Evolutionary conservation across 75 land plant genomes (phyloP).

Genomic region (Selaginella moellendorffii): DNA sequence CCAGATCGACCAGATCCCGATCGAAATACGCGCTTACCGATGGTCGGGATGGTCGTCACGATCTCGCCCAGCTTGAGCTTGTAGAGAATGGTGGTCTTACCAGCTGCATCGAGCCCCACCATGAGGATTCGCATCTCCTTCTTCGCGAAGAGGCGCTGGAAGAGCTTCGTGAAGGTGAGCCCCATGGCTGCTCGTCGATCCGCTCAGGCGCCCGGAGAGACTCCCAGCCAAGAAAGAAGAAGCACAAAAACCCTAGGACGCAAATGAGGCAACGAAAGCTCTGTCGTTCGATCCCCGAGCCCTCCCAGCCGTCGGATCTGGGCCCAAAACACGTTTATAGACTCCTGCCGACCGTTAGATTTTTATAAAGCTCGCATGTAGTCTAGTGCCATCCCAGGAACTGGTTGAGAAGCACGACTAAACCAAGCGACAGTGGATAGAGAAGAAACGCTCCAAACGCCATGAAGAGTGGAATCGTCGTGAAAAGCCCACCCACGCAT

Average conservation of each 20-base stretch:
- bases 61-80: slow-evolving; percentile 24
- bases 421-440: not conserved
- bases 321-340: too few species aligned
- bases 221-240: too few species aligned
- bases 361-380: too few species aligned
- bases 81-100: slow-evolving; percentile 29
- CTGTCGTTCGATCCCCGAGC: too few species aligned
- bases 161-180: slow-evolving; percentile 49
- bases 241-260: too few species aligned
- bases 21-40: slow-evolving; percentile 9
- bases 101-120: slow-evolving; percentile 12
- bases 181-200: slow-evolving; percentile 18
- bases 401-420: not conserved
- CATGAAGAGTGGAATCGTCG: not conserved
- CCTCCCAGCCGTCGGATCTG: too few species aligned
- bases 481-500: not conserved
- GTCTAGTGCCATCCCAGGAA: not conserved
- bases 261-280: too few species aligned
- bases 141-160: slow-evolving; percentile 21
- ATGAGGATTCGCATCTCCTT: not conserved
- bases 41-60: slow-evolving; percentile 24
- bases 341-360: too few species aligned
- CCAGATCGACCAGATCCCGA: not conserved
- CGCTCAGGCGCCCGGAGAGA: not conserved
- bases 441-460: not conserved